A percentile compares a stretch with the other conserved stretches of the same genome.
Conservation (phyloP, 1,284 basidiomycete species). For the Rhodotorula mucilaginosa region DNA sequence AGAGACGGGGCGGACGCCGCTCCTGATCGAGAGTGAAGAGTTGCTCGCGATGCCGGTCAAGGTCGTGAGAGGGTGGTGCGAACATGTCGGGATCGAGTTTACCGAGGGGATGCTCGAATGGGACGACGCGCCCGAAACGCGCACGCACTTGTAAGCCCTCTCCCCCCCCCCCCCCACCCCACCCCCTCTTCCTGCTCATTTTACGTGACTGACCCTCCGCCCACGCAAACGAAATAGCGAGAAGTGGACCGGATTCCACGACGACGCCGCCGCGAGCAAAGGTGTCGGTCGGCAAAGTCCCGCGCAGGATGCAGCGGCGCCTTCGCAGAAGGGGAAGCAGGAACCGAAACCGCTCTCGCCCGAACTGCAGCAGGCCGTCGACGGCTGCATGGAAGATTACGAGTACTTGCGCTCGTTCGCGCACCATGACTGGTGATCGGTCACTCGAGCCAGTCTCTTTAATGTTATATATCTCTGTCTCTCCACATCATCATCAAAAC, state of each 20-base stretch:
- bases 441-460: neutral
- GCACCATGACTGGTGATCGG: neutral
- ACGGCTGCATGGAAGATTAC: conserved; percentile 41
- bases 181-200: no score
- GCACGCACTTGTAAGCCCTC: conserved; percentile 38
- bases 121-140: conserved; percentile 33
- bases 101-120: conserved; percentile 41
- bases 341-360: conserved; percentile 17
- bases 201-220: no score
- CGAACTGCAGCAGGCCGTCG: conserved; percentile 38
- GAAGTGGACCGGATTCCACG: conserved; percentile 40
- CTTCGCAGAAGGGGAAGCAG: conserved; percentile 18
- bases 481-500: neutral
- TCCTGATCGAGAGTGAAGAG: conserved; percentile 40
- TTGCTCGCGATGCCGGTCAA: conserved; percentile 34
- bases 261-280: conserved; percentile 19
- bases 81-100: conserved; percentile 39
- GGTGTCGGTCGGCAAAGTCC: conserved; percentile 16
- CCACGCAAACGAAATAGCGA: conserved; percentile 4
- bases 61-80: conserved; percentile 40
- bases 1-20: conserved; percentile 33
- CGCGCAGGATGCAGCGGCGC: conserved; percentile 1
- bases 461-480: neutral
- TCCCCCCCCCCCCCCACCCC: no score
- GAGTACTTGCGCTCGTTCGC: conserved; percentile 38